Evolutionary conservation across 2,329 filamentous ascomycete genomes (phyloP), one percentile per base, ranked within the genome.

Genomic region (Nothopassalora personata): DNA sequence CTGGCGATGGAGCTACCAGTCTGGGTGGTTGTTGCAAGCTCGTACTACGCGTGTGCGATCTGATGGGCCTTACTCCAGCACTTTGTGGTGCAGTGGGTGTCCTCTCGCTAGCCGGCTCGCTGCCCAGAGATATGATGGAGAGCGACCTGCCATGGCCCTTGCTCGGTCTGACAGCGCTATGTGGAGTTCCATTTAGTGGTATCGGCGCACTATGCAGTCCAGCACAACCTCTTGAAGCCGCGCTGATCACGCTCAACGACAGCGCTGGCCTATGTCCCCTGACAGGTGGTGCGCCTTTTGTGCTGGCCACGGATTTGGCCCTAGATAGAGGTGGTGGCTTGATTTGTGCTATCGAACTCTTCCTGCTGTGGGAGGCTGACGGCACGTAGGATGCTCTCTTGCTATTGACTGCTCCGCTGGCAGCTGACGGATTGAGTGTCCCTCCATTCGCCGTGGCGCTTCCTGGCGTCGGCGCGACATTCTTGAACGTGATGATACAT

Each of bases 401-500:
- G 28, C 54, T 54, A 53, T 66, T 59, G 19, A 43, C 33, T 54
- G 59, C 58, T 50, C 61, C 61, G 53, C 56, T 61, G 30, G 48
- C 52, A 72, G 66, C 76, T 76, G 50, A 68, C 66, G 53, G 68
- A 53, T 55, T 57, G 68, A 67, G 54, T 18, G 15, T 13, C 15
- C 15, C 49, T 33, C 49, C 49, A 34, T 51, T 34, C 62, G 60
- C 48, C 68, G 67, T 56, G 68, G 70, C 62, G 70, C 66, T 59
- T 63, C n/a, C 71, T 69, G 23, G 70, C 64, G 84, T 81, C 63
- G 70, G 74, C 31, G 82, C 79, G 53, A 92, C 83, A 73, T 99
- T 99, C 77, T 89, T 93, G 78, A 99, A 99, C 53, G 90, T 97
- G 74, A 99, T 96, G 66, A 87, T 91, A 77, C 94, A 97, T 77